A percentile compares a stretch with the other conserved stretches of the same genome.
phyloP scores from a whole-genome alignment of 495 filamentous ascomycete species.

The Xylaria venustula region DNA sequence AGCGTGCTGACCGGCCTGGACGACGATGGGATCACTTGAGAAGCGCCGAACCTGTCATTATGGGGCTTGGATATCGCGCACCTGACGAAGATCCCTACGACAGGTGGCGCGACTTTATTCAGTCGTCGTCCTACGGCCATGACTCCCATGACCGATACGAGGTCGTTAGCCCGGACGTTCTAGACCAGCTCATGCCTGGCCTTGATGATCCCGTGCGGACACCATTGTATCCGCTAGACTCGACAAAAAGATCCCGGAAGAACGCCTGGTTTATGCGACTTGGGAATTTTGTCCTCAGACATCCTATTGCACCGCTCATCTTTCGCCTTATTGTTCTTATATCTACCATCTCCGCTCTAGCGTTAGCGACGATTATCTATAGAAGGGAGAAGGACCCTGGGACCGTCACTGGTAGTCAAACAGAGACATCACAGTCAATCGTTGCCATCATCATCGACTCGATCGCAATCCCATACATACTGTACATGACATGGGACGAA shows the following conservation, averaged over 20 bases:
- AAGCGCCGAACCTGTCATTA: slow-evolving; percentile 55
- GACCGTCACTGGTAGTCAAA: slow-evolving; percentile 34
- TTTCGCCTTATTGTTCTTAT: slow-evolving; percentile 80
- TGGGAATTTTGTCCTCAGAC: slow-evolving; percentile 59
- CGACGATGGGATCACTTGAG: slow-evolving; percentile 58
- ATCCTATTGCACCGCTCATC: slow-evolving; percentile 80
- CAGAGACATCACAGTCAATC: slow-evolving; percentile 69
- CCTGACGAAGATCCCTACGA: slow-evolving; percentile 32
- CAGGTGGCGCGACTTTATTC: slow-evolving; percentile 50
- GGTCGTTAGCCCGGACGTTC: slow-evolving; percentile 39
- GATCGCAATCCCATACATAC: slow-evolving; percentile 81
- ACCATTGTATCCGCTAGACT: slow-evolving; percentile 56
- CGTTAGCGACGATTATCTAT: slow-evolving; percentile 72
- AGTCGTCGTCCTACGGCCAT: slow-evolving; percentile 50
- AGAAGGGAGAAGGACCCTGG: slow-evolving; percentile 47
- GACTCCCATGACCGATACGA: slow-evolving; percentile 42
- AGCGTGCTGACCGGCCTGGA: slow-evolving; percentile 37
- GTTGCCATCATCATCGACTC: slow-evolving; percentile 91
- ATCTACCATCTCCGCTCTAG: slow-evolving; percentile 81
- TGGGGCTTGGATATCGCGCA: slow-evolving; percentile 41
- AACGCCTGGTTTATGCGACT: slow-evolving; percentile 39
- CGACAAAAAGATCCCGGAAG: slow-evolving; percentile 45
- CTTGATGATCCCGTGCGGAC: slow-evolving; percentile 39
- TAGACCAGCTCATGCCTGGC: slow-evolving; percentile 49
- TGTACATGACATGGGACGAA: slow-evolving; percentile 95